Base-by-base conservation (phyloP, 768 basidiomycete species). In the Lentinus tigrinus region DNA sequence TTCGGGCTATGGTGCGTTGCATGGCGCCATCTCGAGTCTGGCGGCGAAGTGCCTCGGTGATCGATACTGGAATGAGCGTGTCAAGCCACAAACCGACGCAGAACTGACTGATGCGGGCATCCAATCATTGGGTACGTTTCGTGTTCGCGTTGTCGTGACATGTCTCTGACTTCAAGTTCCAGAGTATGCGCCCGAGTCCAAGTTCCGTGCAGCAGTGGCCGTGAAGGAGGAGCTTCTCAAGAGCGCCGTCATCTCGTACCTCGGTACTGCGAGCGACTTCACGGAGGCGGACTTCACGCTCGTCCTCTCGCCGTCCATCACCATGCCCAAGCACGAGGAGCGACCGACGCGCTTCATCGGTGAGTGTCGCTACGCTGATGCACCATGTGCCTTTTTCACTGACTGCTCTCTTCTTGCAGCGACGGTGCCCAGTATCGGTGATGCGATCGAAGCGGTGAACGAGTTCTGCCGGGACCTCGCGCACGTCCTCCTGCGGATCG, bases 1-100 rank as follows among this genome's bases (percentile, higher is more conserved):
- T 60, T 81, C 91, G 1, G 90, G 91, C 4, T 96, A 93, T 66
- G 95, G 95, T 3, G 85, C 86, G 0, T 81, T 96, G 46, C 95
- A 98, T 66, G 77, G 84, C 1, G 88, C 91, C 1, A 83, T 95
- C 37, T 76, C 95, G 10, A 78, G 81, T 17, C 75, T 97, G 5
- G 85, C 93, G 0, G 86, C 93, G 24, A 81, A 83, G 62, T 85
- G 82, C 65, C 79, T 95, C 19, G 81, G 84, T 5, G 76, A 75
- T 49, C 81, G 81, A 14, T 78, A 75, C 40, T 88, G 85, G 81
- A 78, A 80, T 27, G 75, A 82, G 19, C 74, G 71, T 17, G 77
- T 93, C 2, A 72, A 73, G 26, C 88, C 91, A 0, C 80, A 84
- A 53, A 87, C 83, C 3, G 90, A 93, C 44, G 73, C 74, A 2